Percentiles rank a stretch among this genome's conserved stretches.
Conservation (phyloP, 2,329 filamentous ascomycete genomes). For the Ophiostoma pallidulum region DNA sequence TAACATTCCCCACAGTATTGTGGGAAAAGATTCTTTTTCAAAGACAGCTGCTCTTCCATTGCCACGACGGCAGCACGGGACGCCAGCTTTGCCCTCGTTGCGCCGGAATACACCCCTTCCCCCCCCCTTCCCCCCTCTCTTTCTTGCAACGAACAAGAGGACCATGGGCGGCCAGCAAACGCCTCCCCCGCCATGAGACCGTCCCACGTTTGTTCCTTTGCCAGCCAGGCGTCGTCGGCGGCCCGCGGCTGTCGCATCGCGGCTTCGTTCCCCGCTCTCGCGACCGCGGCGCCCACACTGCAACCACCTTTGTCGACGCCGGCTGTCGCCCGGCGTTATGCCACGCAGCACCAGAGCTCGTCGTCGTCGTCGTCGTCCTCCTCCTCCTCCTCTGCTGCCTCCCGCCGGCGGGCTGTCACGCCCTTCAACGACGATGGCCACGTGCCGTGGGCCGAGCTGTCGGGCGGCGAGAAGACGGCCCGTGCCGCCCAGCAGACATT, state of each 20-base stretch:
- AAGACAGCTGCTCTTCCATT: no score
- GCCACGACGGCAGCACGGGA: no score
- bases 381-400: conserved; percentile 25
- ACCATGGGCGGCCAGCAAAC: conserved; percentile 4
- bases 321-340: conserved; percentile 34
- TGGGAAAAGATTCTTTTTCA: conserved; percentile 1
- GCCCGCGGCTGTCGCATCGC: neutral
- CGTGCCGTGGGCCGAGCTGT: conserved; percentile 72
- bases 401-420: conserved; percentile 62
- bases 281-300: neutral
- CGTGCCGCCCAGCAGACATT: conserved; percentile 84
- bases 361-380: conserved; percentile 17
- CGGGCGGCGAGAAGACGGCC: conserved; percentile 65
- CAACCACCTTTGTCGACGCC: no score
- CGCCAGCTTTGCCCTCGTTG: no score
- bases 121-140: no score
- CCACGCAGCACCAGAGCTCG: conserved; percentile 44
- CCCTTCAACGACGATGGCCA: conserved; percentile 78
- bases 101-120: no score
- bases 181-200: conserved; percentile 10
- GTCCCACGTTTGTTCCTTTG: conserved; percentile 3
- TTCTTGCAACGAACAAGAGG: neutral
- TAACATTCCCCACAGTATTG: conserved; percentile 1
- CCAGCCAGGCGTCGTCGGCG: conserved; percentile 1
- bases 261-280: neutral